Base-by-base conservation (phyloP, 1,139 yeast genomes). In the Nadsonia commutata region DNA sequence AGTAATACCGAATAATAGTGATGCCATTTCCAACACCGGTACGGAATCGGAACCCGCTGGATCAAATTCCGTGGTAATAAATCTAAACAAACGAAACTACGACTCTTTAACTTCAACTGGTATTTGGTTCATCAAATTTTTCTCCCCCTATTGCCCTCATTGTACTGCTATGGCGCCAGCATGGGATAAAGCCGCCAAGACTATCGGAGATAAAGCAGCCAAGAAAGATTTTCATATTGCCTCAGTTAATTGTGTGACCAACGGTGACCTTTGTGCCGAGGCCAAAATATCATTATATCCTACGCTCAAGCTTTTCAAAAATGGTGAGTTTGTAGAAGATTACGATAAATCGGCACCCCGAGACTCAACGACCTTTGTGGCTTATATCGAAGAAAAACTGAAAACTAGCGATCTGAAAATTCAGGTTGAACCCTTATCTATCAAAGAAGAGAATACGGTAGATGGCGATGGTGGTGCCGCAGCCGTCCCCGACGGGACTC, bases 101-200 rank as follows among this genome's bases (percentile, higher is more conserved):
- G 33, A 27, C 13, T 27, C 33, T 27, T 13, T 27, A 16, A 27
- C 33, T 27, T 27, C 33, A 27, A 27, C 9, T 4, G 33, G 33
- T 11, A 27, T 16, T 13, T 67, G 70, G 68, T 52, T 67, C 44
- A 51, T 67, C 55, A 63, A 63, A 52, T 65, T 66, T 48, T 62
- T 56, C 47, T 59, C 65, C 1, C 67, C 69, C 2, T 49, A 55
- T 43, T 64, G 69, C 48, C 58, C 63, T 11, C 64, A 63, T 50
- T 65, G 70, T 49, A 49, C 46, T 18, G 53, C 53, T n/a, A 53
- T 63, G 56, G 58, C 53, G 9, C 60, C 64, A 4, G 61, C 60
- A 16, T 67, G 68, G 68, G 49, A 49, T 13, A 56, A 60, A 42
- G 48, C 33, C 3, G 9, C n/a, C 16, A 48, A 52, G 21, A 48